phyloP scores from a whole-genome alignment of 2,329 filamentous ascomycete species.

The Colletotrichum coccodes region DNA sequence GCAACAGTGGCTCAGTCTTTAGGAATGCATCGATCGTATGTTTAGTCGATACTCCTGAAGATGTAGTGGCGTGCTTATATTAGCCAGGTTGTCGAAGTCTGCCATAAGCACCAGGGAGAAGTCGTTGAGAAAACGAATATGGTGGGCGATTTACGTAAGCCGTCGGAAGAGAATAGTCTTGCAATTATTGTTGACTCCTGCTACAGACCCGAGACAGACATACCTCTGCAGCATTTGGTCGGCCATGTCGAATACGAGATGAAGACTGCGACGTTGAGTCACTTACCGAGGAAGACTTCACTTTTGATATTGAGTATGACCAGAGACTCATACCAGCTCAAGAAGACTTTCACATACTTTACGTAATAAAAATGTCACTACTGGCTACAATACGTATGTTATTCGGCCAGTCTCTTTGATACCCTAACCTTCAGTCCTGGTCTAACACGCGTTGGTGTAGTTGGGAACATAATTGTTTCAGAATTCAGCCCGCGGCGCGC shows the following conservation, averaged over 20 bases:
- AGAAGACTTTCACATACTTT: conserved; percentile 44
- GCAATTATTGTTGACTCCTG: not conserved
- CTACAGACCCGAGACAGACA: conserved; percentile 44
- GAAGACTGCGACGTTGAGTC: conserved; percentile 50
- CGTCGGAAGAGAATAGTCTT: not conserved
- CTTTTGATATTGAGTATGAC: conserved; percentile 40
- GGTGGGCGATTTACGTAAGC: conserved; percentile 28
- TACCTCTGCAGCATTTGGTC: conserved; percentile 45
- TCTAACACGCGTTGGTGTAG: not conserved
- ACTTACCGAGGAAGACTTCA: conserved; percentile 41
- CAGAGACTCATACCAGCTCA: conserved; percentile 22
- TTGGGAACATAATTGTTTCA: not conserved
- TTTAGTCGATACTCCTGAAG: not conserved
- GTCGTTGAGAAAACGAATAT: conserved; percentile 13
- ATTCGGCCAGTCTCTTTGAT: rapidly evolving
- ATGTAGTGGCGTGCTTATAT: not conserved
- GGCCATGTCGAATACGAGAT: conserved; percentile 48
- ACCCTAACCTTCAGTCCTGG: not conserved
- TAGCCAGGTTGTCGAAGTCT: not conserved
- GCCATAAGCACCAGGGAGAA: not conserved
- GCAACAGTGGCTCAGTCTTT: conserved; percentile 20
- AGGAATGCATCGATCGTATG: conserved; percentile 22
- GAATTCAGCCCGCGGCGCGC: conserved; percentile 17
- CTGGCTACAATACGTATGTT: conserved; percentile 43
- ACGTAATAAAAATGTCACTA: conserved; percentile 49